A percentile compares a stretch with the other conserved stretches of the same genome.
Evolutionary conservation across 2,329 filamentous ascomycete genomes (phyloP).

Genomic region (Exophiala bonariae): DNA sequence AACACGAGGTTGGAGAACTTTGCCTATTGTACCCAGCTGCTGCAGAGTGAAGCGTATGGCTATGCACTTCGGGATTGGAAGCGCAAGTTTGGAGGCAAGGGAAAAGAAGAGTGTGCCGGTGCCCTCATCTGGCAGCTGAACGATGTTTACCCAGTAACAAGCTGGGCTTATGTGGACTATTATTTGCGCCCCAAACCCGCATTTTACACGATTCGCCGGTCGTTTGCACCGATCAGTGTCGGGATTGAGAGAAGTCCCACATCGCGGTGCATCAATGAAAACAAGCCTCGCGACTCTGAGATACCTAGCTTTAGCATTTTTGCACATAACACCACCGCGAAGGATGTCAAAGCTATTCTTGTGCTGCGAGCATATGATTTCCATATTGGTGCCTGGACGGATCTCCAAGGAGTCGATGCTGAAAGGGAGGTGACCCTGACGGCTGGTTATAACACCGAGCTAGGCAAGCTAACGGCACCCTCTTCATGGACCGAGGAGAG

Average conservation of each 20-base stretch:
- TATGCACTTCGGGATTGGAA: slow-evolving; percentile 59
- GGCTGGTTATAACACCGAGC: slow-evolving; percentile 9
- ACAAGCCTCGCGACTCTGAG: background rate
- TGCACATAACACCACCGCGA: slow-evolving; percentile 3
- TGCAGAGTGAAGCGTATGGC: slow-evolving; percentile 61
- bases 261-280: slow-evolving; percentile 5
- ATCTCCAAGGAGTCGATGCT: background rate
- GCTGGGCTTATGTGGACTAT: slow-evolving; percentile 64
- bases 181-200: slow-evolving; percentile 61
- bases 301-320: background rate
- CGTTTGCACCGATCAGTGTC: slow-evolving; percentile 56
- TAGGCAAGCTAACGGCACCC: background rate
- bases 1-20: slow-evolving; percentile 57
- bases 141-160: slow-evolving; percentile 60
- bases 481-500: slow-evolving; percentile 8
- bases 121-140: slow-evolving; percentile 50
- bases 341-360: background rate
- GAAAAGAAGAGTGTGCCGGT: slow-evolving; percentile 40
- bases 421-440: slow-evolving; percentile 1
- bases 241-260: slow-evolving; percentile 50
- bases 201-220: slow-evolving; percentile 60
- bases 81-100: slow-evolving; percentile 45
- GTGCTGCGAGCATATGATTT: slow-evolving; percentile 1
- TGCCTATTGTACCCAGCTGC: slow-evolving; percentile 65
- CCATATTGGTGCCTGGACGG: background rate